Evolutionary conservation across 2,329 filamentous ascomycete genomes (phyloP).

Genomic region (Microdochium paspali): DNA sequence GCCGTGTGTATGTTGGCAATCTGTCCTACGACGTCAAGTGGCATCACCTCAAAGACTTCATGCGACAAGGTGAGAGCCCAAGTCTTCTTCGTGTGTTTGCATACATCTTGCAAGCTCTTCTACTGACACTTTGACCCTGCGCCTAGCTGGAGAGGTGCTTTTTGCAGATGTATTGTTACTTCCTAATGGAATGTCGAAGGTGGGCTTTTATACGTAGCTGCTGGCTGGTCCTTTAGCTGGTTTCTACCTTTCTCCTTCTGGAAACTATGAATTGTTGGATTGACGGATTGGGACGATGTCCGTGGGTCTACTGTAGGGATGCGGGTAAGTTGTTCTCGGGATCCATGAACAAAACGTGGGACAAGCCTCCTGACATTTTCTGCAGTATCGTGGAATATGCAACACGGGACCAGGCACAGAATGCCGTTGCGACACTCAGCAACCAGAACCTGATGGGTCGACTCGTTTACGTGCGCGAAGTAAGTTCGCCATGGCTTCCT

Average conservation of each 20-base stretch:
- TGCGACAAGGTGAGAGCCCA: conserved; percentile 82
- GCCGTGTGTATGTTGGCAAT: conserved; percentile 98
- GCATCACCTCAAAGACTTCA: conserved; percentile 99
- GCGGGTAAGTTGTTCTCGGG: conserved; percentile 97
- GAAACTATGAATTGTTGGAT: conserved; percentile 84
- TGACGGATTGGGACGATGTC: conserved; percentile 95
- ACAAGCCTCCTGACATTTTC: conserved; percentile 26
- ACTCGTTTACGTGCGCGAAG: conserved; percentile 97
- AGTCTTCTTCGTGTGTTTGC: conserved; percentile 10
- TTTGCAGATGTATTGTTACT: conserved; percentile 99
- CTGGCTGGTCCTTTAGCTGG: conserved; percentile 64
- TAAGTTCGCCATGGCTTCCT: conserved; percentile 30
- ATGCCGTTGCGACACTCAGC: conserved; percentile 93
- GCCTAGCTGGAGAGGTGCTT: conserved; percentile 89
- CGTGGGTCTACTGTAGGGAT: conserved; percentile 91
- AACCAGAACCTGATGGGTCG: conserved; percentile 99
- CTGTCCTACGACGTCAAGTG: conserved; percentile 99
- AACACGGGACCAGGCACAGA: conserved; percentile 97
- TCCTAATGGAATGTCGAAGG: conserved; percentile 99
- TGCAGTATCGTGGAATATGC: conserved; percentile 99
- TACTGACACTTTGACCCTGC: conserved; percentile 7
- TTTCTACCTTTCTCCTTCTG: conserved; percentile 51
- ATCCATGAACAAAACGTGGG: too few relatives aligned
- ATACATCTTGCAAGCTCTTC: conserved; percentile 25
- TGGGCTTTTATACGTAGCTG: conserved; percentile 89